Evolutionary conservation across 345 rosid species (phyloP).

Genomic region (Bruguiera parviflora): DNA sequence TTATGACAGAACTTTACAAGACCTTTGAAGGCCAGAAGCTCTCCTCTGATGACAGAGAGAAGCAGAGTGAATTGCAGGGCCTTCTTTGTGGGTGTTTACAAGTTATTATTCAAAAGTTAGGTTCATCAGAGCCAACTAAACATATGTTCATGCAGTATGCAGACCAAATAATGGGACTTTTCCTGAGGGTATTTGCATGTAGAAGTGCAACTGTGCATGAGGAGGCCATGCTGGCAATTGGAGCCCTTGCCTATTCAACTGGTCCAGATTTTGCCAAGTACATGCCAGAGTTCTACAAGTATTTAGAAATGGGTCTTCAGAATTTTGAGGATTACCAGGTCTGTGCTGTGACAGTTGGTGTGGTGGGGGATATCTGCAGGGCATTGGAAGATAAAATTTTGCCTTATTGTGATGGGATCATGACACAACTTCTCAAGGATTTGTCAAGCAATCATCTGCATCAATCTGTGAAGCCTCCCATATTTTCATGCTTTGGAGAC

Average conservation of each 20-base stretch:
- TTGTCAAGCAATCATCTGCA: background rate
- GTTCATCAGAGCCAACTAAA: background rate
- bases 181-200: background rate
- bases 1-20: constrained; percentile 4
- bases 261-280: constrained; percentile 4
- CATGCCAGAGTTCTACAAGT: constrained; percentile 5
- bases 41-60: background rate
- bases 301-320: constrained; percentile 6
- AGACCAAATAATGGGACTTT: constrained; percentile 3
- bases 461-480: constrained; percentile 7
- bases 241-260: constrained; percentile 2
- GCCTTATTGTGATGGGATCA: constrained; percentile 10
- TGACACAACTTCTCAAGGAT: constrained; percentile 6
- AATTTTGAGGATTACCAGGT: constrained; percentile 7
- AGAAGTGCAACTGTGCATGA: background rate
- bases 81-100: constrained; percentile 6
- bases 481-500: constrained; percentile 9
- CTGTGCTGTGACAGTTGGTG: constrained; percentile 6
- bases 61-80: constrained; percentile 5
- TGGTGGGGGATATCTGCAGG: constrained; percentile 3
- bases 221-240: constrained; percentile 2
- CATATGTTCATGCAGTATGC: constrained; percentile 1
- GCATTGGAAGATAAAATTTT: constrained; percentile 6
- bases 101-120: constrained; percentile 1
- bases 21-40: background rate